These are phyloP conservation scores for Dacryopinax primogenitus DNA, from an alignment of 768 basidiomycete genomes.

Conservation along the genomic window DNA sequence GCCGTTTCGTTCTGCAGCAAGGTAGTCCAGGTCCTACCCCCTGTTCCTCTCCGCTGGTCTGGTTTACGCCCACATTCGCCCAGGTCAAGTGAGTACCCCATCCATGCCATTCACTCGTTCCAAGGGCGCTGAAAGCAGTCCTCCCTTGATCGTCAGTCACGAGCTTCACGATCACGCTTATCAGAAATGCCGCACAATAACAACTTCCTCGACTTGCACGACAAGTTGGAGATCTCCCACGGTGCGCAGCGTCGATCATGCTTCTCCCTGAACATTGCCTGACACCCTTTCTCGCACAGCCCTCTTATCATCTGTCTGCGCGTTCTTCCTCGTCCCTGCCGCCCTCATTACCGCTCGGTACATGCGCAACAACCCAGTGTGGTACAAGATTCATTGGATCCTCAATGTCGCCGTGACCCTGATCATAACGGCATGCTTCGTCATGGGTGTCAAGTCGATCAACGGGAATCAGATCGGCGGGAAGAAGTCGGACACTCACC, in stretches of 20 bases:
- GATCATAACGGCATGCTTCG: not conserved
- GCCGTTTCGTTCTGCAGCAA: not conserved
- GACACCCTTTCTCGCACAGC: not conserved
- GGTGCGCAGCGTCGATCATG: not conserved
- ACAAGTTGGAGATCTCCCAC: slow-evolving; percentile 4
- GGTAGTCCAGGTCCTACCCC: not conserved
- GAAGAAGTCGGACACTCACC: not conserved
- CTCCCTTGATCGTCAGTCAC: not conserved
- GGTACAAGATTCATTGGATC: slow-evolving; percentile 1
- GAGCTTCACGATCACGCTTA: not conserved
- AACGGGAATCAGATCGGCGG: slow-evolving; percentile 5
- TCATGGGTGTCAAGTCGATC: slow-evolving; percentile 6
- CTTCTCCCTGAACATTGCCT: not conserved
- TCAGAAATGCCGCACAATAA: not conserved
- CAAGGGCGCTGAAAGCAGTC: not conserved
- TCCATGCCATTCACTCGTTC: not conserved
- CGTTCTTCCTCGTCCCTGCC: not conserved
- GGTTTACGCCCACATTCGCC: not conserved
- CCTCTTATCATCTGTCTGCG: not conserved
- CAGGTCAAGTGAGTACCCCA: not conserved
- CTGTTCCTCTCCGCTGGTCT: not conserved
- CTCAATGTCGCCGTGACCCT: not conserved
- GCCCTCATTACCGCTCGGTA: not conserved
- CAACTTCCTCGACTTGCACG: slow-evolving; percentile 7
- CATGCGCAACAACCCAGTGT: not conserved